Percentiles rank a stretch among this genome's conserved stretches.
Evolutionary conservation across 2,329 filamentous ascomycete genomes (phyloP).

Genomic region (Paecilomyces niveus): DNA sequence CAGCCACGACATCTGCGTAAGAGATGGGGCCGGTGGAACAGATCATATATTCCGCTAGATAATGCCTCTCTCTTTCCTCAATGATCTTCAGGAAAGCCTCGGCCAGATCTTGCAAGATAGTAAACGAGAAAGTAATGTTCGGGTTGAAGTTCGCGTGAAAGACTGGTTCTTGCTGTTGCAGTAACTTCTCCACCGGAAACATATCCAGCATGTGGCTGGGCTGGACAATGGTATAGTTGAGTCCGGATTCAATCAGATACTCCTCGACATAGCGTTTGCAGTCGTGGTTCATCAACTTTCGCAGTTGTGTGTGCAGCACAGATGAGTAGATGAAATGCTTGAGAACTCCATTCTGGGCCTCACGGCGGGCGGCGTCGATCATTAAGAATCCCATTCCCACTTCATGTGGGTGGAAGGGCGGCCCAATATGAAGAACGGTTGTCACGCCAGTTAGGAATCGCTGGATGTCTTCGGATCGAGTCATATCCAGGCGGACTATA

Average conservation of each 20-base stretch:
- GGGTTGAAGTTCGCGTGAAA: neutral
- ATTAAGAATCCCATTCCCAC: constrained; percentile 26
- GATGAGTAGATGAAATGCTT: constrained; percentile 30
- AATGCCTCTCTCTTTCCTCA: constrained; percentile 11
- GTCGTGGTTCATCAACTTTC: constrained; percentile 31
- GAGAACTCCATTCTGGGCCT: constrained; percentile 15
- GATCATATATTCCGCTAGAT: constrained; percentile 11
- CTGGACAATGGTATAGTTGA: constrained; percentile 30
- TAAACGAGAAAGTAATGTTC: neutral
- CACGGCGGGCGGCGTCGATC: constrained; percentile 25
- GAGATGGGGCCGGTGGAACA: constrained; percentile 8
- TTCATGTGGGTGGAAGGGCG: constrained; percentile 28
- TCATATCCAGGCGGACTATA: constrained; percentile 24
- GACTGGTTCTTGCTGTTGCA: neutral
- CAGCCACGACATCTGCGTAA: constrained; percentile 2
- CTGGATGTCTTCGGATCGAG: constrained; percentile 11
- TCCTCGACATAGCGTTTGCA: constrained; percentile 29
- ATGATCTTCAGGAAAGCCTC: constrained; percentile 9
- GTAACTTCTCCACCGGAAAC: constrained; percentile 1
- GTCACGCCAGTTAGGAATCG: constrained; percentile 22
- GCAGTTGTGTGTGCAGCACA: constrained; percentile 25
- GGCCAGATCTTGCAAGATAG: constrained; percentile 11
- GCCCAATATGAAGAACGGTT: constrained; percentile 25
- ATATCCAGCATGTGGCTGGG: constrained; percentile 28
- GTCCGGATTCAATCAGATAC: constrained; percentile 24